Evolutionary conservation across 2,329 filamentous ascomycete species (phyloP).

Genomic region (Ascochyta fabae): DNA sequence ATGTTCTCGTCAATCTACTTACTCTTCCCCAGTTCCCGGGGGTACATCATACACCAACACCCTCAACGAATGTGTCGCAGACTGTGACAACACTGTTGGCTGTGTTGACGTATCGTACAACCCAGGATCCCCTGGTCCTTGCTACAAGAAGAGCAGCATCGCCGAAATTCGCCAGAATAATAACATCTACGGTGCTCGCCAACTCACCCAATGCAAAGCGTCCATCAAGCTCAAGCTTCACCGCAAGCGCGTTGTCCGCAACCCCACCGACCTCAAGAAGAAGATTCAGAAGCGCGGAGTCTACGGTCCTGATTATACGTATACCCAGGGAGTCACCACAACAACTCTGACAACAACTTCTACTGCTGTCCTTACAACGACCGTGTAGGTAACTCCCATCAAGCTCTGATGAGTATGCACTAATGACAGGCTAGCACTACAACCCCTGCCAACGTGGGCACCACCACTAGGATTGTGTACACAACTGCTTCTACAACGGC

Average conservation of each 20-base stretch:
- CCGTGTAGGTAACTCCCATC: conserved; percentile 1
- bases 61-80: conserved; percentile 26
- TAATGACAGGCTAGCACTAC: conserved; percentile 1
- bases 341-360: conserved; percentile 5
- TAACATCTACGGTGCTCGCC: conserved; percentile 30
- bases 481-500: conserved; percentile 3
- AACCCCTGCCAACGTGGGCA: conserved; percentile 3
- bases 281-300: conserved; percentile 6
- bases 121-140: conserved; percentile 23
- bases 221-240: conserved; percentile 8
- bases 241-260: conserved; percentile 9
- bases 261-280: neutral
- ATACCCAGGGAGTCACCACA: conserved; percentile 2
- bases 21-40: conserved; percentile 15
- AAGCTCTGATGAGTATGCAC: neutral
- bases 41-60: conserved; percentile 12
- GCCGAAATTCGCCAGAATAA: conserved; percentile 13
- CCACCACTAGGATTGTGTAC: conserved; percentile 7
- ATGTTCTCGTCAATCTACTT: neutral
- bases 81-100: conserved; percentile 26
- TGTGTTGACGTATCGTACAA: conserved; percentile 33
- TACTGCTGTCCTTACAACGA: neutral
- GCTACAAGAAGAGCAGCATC: conserved; percentile 33
- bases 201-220: conserved; percentile 5
- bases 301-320: conserved; percentile 14